phyloP scores from a whole-genome alignment of 179 eudicot species.

The Spergularia azorica region DNA sequence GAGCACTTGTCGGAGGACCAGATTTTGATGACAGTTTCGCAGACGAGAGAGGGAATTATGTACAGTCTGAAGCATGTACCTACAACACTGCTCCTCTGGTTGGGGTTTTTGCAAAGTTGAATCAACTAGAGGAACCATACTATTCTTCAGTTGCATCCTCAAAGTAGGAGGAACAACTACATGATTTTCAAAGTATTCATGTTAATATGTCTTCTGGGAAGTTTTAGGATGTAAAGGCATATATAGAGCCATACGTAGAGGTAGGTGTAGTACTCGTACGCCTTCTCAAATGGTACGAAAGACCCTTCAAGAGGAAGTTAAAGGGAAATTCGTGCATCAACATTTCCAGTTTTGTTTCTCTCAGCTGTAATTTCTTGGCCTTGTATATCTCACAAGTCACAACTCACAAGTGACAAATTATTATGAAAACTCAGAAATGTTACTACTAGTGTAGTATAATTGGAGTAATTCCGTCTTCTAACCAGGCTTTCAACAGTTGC shows the following conservation, averaged over 20 bases:
- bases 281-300: too few species aligned
- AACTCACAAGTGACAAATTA: not conserved
- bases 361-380: not conserved
- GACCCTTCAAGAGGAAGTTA: not conserved
- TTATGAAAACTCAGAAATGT: too few species aligned
- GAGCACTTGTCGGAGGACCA: constrained; percentile 93
- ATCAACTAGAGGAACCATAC: constrained; percentile 23
- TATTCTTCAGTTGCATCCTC: constrained; percentile 27
- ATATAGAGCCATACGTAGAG: not conserved
- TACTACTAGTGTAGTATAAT: too few species aligned
- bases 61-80: constrained; percentile 84
- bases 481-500: too few species aligned
- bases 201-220: not conserved
- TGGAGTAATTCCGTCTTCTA: too few species aligned
- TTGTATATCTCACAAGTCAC: not conserved
- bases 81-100: constrained; percentile 78
- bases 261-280: not conserved
- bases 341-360: not conserved
- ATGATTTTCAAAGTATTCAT: not conserved
- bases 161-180: constrained; percentile 1
- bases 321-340: not conserved
- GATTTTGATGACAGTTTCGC: constrained; percentile 49
- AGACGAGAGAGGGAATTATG: constrained; percentile 60
- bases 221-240: constrained; percentile 14
- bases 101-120: constrained; percentile 73